Evolutionary conservation across 257 asterid genomes (phyloP).

Genomic region (Solanum microdontum): DNA sequence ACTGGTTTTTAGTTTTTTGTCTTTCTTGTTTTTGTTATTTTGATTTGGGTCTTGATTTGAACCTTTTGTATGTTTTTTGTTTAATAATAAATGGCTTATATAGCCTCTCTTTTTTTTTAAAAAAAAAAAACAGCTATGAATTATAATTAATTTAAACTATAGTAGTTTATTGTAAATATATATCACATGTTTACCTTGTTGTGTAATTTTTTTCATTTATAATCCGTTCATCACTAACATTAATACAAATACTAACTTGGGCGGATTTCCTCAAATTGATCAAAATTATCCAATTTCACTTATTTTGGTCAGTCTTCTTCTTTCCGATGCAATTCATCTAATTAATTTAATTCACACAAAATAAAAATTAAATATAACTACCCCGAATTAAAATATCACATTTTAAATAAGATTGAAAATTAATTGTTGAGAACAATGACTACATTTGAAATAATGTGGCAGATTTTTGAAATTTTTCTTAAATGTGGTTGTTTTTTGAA

Average conservation of each 20-base stretch:
- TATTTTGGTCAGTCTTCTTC: neutral
- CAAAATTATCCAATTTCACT: neutral
- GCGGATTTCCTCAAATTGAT: neutral
- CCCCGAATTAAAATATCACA: neutral
- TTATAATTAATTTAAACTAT: too few relatives aligned
- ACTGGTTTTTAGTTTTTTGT: neutral
- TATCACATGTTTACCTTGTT: neutral
- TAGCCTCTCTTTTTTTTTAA: neutral
- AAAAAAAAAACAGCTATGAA: neutral
- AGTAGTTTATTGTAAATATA: neutral
- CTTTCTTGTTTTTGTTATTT: neutral
- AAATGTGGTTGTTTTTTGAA: neutral
- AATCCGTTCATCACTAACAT: neutral
- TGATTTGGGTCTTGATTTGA: neutral
- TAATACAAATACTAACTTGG: neutral
- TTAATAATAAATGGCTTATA: neutral
- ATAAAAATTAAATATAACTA: too few relatives aligned
- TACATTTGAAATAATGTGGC: neutral
- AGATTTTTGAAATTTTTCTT: neutral
- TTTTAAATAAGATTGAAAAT: neutral
- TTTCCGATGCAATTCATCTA: too few relatives aligned
- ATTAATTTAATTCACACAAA: too few relatives aligned
- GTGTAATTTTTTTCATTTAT: neutral
- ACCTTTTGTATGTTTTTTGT: neutral
- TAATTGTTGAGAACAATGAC: neutral